Base-by-base conservation (phyloP, 2,329 filamentous ascomycete species). In the Claviceps monticola region DNA sequence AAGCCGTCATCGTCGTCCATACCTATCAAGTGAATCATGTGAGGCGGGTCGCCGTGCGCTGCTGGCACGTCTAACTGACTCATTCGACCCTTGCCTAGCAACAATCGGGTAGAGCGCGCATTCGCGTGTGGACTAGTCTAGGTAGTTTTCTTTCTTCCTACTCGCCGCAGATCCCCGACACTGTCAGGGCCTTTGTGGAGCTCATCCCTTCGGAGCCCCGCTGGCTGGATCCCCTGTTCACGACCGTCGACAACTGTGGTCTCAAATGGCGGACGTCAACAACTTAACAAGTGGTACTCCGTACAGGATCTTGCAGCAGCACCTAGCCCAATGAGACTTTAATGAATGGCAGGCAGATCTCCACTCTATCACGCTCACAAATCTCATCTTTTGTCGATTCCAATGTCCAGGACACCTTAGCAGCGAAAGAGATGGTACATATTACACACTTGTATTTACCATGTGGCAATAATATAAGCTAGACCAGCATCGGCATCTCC, bases 41-140 rank as follows among this genome's bases (percentile, higher is more conserved):
- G 43, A 51, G 48, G 56, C 49, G 53, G 49, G 47, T 39, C 38
- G 38, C 38, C 23, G 16, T 51, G 50, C 46, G 36, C 21, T 44
- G 34, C 54, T 57, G n/a, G n/a, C 42, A 49, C 55, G 56, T 43
- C 21, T 23, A 26, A 58, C 49, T 55, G 54, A 54, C 55, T 54
- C 54, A 48, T 43, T 43, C 36, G 19, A 37, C 23, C 23, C 23
- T 41, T 39, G 36, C 8, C 36, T 34, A n/a, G 44, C 21, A 16
- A 45, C 17, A 42, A 50, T 50, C 11, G 4, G 21, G 21, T 36
- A 13, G 5, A 13, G 26, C 17, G 38, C 16, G 19, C 19, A 19
- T 29, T 21, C 16, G 17, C 19, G 26, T 26, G 21, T 14, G 44
- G 21, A 23, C 3, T 26, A 26, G 21, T n/a, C 3, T 26, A 26